phyloP scores from a whole-genome alignment of 176 grass and related monocot species.

The Triticum turgidum region DNA sequence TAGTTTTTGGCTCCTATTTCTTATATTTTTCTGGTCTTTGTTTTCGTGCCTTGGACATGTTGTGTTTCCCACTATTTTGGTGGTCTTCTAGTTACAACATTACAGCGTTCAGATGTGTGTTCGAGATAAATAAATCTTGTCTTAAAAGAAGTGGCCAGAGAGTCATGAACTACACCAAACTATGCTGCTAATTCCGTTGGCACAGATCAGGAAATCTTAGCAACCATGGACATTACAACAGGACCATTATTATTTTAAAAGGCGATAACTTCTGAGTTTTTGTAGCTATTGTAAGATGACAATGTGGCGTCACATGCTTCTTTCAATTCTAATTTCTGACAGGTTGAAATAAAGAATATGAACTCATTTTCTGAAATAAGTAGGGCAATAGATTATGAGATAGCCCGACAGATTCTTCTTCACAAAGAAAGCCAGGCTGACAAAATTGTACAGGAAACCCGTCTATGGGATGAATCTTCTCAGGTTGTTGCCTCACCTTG shows the following conservation, averaged over 20 bases:
- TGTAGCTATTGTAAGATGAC: neutral
- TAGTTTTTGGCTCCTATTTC: no score
- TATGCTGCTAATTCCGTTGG: neutral
- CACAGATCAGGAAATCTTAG: neutral
- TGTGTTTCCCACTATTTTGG: neutral
- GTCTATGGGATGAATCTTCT: constrained; percentile 81
- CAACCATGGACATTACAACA: neutral
- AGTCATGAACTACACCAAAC: neutral
- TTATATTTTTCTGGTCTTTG: no score
- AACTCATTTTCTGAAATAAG: constrained; percentile 18
- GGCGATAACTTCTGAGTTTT: neutral
- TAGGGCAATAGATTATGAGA: constrained; percentile 23
- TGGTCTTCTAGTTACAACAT: neutral
- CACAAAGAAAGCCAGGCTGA: constrained; percentile 72
- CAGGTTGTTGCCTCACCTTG: constrained; percentile 52
- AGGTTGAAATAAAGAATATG: constrained; percentile 27
- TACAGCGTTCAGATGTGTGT: neutral
- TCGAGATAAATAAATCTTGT: neutral
- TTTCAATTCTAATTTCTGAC: constrained; percentile 3
- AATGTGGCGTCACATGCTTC: constrained; percentile 22
- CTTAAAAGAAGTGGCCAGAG: neutral
- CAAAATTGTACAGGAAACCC: constrained; percentile 97
- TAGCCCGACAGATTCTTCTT: constrained; percentile 73
- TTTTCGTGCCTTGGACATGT: neutral
- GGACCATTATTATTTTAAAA: neutral